These are phyloP conservation scores for Cyberlindnera misumaiensis DNA, from an alignment of 805 yeast genomes.

Conservation along the genomic window DNA sequence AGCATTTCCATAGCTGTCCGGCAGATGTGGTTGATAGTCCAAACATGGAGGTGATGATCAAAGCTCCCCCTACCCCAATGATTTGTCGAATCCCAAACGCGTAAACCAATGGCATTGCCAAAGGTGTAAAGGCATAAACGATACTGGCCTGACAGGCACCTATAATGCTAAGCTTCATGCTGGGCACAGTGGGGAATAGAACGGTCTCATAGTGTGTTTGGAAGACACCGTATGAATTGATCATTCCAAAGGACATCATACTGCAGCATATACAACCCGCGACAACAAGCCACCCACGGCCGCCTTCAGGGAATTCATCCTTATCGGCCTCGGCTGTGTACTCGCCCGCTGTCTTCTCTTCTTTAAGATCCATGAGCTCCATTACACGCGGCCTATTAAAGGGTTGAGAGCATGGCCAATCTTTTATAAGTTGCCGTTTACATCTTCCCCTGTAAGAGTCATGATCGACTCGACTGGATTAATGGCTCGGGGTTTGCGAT, in stretches of 20 bases:
- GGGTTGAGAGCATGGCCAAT: too few species aligned
- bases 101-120: constrained; percentile 14
- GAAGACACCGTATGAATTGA: constrained; percentile 19
- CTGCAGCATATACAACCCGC: constrained; percentile 15
- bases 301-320: constrained; percentile 16
- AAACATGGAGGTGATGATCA: constrained; percentile 13
- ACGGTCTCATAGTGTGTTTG: constrained; percentile 20
- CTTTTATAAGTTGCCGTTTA: too few species aligned
- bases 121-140: constrained; percentile 13
- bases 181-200: constrained; percentile 9
- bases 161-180: constrained; percentile 17
- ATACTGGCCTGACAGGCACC: constrained; percentile 22
- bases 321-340: constrained; percentile 9
- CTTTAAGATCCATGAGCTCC: too few species aligned
- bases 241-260: constrained; percentile 19
- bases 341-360: too few species aligned
- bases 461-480: too few species aligned
- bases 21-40: constrained; percentile 14
- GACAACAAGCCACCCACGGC: constrained; percentile 19
- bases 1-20: constrained; percentile 21
- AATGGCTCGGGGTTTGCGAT: too few species aligned
- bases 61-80: constrained; percentile 7
- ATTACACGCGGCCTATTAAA: too few species aligned
- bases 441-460: too few species aligned
- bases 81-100: constrained; percentile 16